Base-by-base conservation (phyloP, 768 basidiomycete species). In the Megacollybia marginata region DNA sequence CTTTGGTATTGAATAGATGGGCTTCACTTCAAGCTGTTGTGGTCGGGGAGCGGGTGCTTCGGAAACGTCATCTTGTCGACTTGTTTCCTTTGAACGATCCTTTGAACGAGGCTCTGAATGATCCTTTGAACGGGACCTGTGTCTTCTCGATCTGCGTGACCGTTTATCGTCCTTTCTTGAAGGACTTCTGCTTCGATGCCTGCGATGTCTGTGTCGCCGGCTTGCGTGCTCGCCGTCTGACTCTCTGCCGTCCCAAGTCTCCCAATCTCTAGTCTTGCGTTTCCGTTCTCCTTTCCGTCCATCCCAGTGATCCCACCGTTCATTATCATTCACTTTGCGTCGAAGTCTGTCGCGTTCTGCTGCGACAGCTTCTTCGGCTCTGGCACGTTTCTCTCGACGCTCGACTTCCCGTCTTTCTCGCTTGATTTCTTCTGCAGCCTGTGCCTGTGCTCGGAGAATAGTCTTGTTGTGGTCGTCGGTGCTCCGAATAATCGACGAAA, bases 391-490 rank as follows among this genome's bases (percentile, higher is more conserved):
- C 55, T 87, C 84, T 43, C 59, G 70, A 51, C 79, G 69, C 60
- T 86, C 82, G 53, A 76, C 72, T 52, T 85, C 85, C n/a, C 82
- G 76, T 20, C 80, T 66, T 54, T 83, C 82, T 23, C 68, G 69
- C 51, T 88, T 84, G n/a, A 82, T 69, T 55, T 89, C 87, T 55
- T 86, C 75, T 2, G 85, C 84, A 33, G 87, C 85, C 11, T 70
- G 62, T 0, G 84, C 83, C 65, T 90, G 88, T 20, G 86, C 77
- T 49, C 78, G 78, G 18, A 90, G 63, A 43, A 99, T 72, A 11
- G 87, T 82, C 66, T 85, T 83, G 65, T 99, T 99, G 61, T 99
- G 96, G 50, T 94, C 94, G 62, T 96, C 94, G 4, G 96, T 96
- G 55, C 80, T 92, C 56, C 85, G 82, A 50, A 99, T 93, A 53